Evolutionary conservation across 768 basidiomycete species (phyloP).

Genomic region (Scleroderma citrinum): DNA sequence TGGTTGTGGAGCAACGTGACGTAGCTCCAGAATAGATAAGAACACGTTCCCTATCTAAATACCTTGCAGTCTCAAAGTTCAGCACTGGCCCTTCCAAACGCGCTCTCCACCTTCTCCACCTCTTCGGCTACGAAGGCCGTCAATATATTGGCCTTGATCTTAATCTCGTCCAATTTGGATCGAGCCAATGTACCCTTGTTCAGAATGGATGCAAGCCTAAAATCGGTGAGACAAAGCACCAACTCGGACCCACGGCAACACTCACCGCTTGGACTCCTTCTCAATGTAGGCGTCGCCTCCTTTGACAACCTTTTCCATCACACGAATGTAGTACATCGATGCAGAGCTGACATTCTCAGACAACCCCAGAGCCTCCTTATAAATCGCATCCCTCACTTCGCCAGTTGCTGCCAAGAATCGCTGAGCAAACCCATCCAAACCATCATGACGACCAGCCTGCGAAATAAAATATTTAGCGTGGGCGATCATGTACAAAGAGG

Average conservation of each 20-base stretch:
- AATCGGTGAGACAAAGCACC: conserved; percentile 2
- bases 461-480: conserved; percentile 3
- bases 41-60: conserved; percentile 2
- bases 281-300: conserved; percentile 69
- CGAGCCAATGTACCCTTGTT: conserved; percentile 70
- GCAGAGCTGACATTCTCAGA: conserved; percentile 42
- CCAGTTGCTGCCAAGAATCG: conserved; percentile 63
- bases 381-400: conserved; percentile 52
- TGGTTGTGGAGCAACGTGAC: neutral
- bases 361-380: conserved; percentile 56
- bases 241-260: neutral
- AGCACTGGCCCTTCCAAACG: conserved; percentile 26
- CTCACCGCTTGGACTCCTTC: conserved; percentile 82
- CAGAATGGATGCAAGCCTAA: conserved; percentile 70
- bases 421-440: conserved; percentile 72
- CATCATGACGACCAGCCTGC: conserved; percentile 75
- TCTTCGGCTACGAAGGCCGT: conserved; percentile 44
- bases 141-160: conserved; percentile 86
- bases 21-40: neutral
- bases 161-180: conserved; percentile 87
- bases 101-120: conserved; percentile 31
- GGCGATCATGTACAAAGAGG: neutral
- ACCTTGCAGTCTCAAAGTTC: conserved; percentile 45
- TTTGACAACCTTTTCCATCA: conserved; percentile 82
- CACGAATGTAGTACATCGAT: conserved; percentile 76